These are phyloP conservation scores for Pachyrhizus erosus DNA, from an alignment of 306 rosid species.

Conservation along the genomic window DNA sequence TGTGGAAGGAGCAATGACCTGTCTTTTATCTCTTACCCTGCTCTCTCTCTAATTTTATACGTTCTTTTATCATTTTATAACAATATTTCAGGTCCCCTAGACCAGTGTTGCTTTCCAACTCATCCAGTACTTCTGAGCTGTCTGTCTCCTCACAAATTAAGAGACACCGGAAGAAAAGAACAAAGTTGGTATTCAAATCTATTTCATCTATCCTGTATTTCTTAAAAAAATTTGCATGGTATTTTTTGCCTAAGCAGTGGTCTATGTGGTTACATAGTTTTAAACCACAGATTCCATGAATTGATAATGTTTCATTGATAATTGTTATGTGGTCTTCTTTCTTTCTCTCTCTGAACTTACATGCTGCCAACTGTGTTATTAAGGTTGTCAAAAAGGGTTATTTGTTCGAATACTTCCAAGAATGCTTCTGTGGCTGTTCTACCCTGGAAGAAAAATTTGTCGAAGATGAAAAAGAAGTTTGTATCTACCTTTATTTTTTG, in stretches of 20 bases:
- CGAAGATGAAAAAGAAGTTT: slow-evolving; percentile 67
- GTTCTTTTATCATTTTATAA: slow-evolving; percentile 28
- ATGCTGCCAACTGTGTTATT: slow-evolving; percentile 46
- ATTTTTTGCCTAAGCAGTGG: slow-evolving; percentile 24
- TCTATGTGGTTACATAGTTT: slow-evolving; percentile 27
- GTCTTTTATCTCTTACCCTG: slow-evolving; percentile 4
- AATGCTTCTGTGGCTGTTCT: slow-evolving; percentile 55
- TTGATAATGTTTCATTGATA: not conserved
- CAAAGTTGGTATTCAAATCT: slow-evolving; percentile 65
- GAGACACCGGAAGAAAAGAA: slow-evolving; percentile 62
- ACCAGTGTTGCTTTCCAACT: slow-evolving; percentile 48
- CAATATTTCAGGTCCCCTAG: slow-evolving; percentile 60
- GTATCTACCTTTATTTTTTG: slow-evolving; percentile 47
- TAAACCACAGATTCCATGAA: slow-evolving; percentile 19
- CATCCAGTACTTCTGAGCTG: slow-evolving; percentile 54
- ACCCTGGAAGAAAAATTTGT: slow-evolving; percentile 47
- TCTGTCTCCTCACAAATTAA: slow-evolving; percentile 50
- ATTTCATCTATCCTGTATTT: slow-evolving; percentile 30
- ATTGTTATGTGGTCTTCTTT: slow-evolving; percentile 17
- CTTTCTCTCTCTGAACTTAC: slow-evolving; percentile 21
- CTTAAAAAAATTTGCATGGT: not conserved
- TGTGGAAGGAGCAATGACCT: slow-evolving; percentile 30
- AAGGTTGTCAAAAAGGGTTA: slow-evolving; percentile 61
- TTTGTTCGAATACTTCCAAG: slow-evolving; percentile 58
- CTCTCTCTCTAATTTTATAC: slow-evolving; percentile 26